A percentile compares a stretch with the other conserved stretches of the same genome.
Evolutionary conservation across 148 eudicot species (phyloP).

Genomic region (Drosera capensis): DNA sequence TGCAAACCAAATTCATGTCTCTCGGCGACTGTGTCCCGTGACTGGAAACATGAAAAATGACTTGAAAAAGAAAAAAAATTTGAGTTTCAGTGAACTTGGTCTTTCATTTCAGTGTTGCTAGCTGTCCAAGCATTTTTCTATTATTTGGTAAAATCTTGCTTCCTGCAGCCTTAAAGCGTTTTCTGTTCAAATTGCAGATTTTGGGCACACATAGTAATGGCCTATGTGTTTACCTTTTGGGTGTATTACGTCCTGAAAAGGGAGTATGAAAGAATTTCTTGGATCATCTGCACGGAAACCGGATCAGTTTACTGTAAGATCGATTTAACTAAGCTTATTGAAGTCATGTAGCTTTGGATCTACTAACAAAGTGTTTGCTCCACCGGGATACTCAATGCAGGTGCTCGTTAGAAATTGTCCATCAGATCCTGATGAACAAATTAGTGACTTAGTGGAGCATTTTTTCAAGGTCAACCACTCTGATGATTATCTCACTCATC

Average conservation of each 20-base stretch:
- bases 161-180: too few species aligned
- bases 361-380: slow-evolving; percentile 2
- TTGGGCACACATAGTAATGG: slow-evolving; percentile 53
- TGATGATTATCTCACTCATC: slow-evolving; percentile 48
- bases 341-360: not conserved
- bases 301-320: slow-evolving; percentile 56
- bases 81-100: too few species aligned
- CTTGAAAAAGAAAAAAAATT: too few species aligned
- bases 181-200: slow-evolving; percentile 26
- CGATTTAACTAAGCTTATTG: not conserved
- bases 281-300: slow-evolving; percentile 52
- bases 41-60: too few species aligned
- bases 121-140: too few species aligned
- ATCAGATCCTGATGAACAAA: slow-evolving; percentile 49
- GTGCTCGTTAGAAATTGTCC: slow-evolving; percentile 67
- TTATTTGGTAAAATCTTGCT: too few species aligned
- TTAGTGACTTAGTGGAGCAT: slow-evolving; percentile 51
- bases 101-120: too few species aligned
- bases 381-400: slow-evolving; percentile 19
- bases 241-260: slow-evolving; percentile 42
- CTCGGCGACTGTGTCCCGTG: too few species aligned
- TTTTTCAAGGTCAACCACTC: slow-evolving; percentile 66
- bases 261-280: slow-evolving; percentile 53
- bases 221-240: slow-evolving; percentile 54
- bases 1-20: too few species aligned